Conservation (phyloP, 2,329 filamentous ascomycete genomes). For the Claviceps maximensis region DNA sequence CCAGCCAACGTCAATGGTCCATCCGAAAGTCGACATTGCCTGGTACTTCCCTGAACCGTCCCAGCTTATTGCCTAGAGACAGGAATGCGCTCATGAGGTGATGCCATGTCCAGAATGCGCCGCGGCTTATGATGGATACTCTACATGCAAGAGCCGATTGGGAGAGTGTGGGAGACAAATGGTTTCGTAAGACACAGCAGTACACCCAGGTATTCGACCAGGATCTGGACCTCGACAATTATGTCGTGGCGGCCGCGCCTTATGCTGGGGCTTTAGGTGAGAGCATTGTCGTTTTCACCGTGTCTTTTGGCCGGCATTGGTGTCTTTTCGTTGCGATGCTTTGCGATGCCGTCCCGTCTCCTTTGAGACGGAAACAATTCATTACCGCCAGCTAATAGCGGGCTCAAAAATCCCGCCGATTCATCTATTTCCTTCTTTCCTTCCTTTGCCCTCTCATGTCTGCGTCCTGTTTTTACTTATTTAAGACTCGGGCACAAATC, state of each 20-base stretch:
- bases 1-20: not conserved
- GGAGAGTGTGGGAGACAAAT: constrained; percentile 85
- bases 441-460: not conserved
- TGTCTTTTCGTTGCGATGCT: not conserved
- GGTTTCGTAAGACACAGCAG: constrained; percentile 88
- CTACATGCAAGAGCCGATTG: constrained; percentile 70
- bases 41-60: not conserved
- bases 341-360: too few relatives aligned
- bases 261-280: constrained; percentile 89
- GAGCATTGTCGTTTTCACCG: constrained; percentile 8
- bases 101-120: constrained; percentile 4
- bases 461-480: not conserved
- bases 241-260: constrained; percentile 79
- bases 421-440: not conserved
- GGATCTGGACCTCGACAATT: constrained; percentile 89
- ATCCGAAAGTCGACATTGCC: not conserved
- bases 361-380: too few relatives aligned
- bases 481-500: not conserved
- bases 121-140: constrained; percentile 34
- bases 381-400: too few relatives aligned
- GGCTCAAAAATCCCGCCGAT: too few relatives aligned
- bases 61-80: not conserved
- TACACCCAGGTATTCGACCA: constrained; percentile 90
- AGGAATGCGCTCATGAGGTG: not conserved
- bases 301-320: not conserved